Conservation (phyloP, 1,139 yeast genomes). For the Pichia sp. region DNA sequence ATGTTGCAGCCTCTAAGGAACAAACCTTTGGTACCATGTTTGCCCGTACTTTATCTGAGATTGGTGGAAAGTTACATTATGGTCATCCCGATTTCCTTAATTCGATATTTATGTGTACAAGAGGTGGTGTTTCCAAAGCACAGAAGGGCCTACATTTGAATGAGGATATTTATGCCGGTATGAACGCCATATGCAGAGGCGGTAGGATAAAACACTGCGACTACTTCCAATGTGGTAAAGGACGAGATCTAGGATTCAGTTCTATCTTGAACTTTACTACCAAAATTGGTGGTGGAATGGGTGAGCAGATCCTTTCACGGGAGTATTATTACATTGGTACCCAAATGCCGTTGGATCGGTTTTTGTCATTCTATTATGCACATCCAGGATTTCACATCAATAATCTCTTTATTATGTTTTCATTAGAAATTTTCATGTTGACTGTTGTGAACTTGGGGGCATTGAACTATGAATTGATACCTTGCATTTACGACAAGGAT, state of each 20-base stretch:
- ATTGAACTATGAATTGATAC: constrained; percentile 49
- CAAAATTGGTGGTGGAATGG: constrained; percentile 94
- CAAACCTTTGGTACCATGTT: constrained; percentile 89
- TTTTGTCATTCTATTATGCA: constrained; percentile 80
- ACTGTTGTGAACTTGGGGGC: constrained; percentile 65
- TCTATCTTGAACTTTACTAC: constrained; percentile 80
- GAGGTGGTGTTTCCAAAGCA: constrained; percentile 89
- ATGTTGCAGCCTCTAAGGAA: constrained; percentile 90
- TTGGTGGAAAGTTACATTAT: constrained; percentile 84
- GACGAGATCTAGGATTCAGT: constrained; percentile 81
- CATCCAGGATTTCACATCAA: constrained; percentile 90
- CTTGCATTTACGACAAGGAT: constrained; percentile 49
- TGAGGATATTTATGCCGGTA: constrained; percentile 90
- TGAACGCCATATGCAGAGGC: constrained; percentile 74
- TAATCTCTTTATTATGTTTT: constrained; percentile 68
- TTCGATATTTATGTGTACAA: constrained; percentile 78
- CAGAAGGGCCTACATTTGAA: constrained; percentile 81
- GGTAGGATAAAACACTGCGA: constrained; percentile 86
- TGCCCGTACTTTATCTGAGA: constrained; percentile 77
- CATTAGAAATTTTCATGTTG: constrained; percentile 64
- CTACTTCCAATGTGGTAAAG: constrained; percentile 87
- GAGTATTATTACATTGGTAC: constrained; percentile 83
- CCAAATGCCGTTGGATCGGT: constrained; percentile 68
- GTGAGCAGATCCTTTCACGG: constrained; percentile 79
- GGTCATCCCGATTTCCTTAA: constrained; percentile 91